Evolutionary conservation across 2,329 filamentous ascomycete genomes (phyloP), one percentile per base, ranked within the genome.

Genomic region (Berkeleyomyces rouxiae): DNA sequence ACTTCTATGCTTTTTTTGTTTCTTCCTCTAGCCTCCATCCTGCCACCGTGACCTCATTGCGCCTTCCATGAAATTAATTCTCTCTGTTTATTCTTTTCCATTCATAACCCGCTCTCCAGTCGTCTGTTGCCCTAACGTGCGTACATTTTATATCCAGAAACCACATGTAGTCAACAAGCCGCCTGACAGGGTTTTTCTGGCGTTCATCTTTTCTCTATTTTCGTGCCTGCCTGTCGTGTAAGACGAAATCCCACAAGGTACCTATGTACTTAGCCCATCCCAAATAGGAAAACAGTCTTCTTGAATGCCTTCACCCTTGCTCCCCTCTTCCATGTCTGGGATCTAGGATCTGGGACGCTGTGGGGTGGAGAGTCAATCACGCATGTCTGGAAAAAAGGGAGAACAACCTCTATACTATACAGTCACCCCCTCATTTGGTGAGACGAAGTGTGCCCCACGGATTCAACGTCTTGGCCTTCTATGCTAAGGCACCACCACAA

Each of bases 261-360:
- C 7, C 49, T 53, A 23, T 23, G 49, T 53, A 53, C 49, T 33
- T 53, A 13, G 49, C 11, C 7, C 23, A 7, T 53, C 49, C 49
- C 49, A 53, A 53, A 53, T 53, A 53, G 49, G 49, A 37, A 53
- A 53, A 53, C 49, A 53, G 49, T 53, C 49, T 53, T 53, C 49
- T 31, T 37, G 13, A 33, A 36, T 53, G 33, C 47, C 49, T 36
- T 9, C 47, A 51, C 16, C 47, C 16, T 31, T 51, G 23, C 36
- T 31, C 11, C 4, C 23, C 49, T 53, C n/a, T 31, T 53, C 6
- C 49, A n/a, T 36, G 23, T 36, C 49, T 53, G 9, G 49, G 49
- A 53, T 53, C 31, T 33, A 53, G 49, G 49, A 53, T 53, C 31
- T 53, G 49, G 49, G 33, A 11, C 49, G 49, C 10, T 53, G 49